Evolutionary conservation across 2,329 filamentous ascomycete genomes (phyloP), one percentile per base, ranked within the genome.

Genomic region (Aspergillus awamori): DNA sequence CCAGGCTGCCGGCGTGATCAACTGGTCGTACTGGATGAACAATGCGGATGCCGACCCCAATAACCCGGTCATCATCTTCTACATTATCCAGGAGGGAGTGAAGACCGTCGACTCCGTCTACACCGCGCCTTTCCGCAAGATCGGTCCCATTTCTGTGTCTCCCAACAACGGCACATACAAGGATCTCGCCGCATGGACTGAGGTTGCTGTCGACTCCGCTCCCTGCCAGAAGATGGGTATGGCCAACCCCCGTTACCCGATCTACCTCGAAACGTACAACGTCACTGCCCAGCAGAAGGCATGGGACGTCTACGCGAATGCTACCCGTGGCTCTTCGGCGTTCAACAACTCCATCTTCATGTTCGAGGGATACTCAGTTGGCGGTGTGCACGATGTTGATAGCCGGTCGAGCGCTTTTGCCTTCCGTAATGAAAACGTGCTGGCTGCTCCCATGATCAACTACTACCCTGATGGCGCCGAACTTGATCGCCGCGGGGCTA

Each of bases 311-410:
- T 81, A 77, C 62, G 70, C 74, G 0, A 62, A 73, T 0, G 70
- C 70, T 1, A 68, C 76, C n/a, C 67, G 69, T 1, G 65, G 68
- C 4, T 65, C 65, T 13, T 74, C 77, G 0, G 65, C 66, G 0
- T 74, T 78, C 39, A 76, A 74, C 53, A 66, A 74, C 64, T 79
- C 79, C 1, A 73, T 85, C 48, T 82, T 86, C 72, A 81, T 86
- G 79, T 83, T 86, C 57, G 84, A 87, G 67, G 81, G 81, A 3
- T 87, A 86, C 70, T 78, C 83, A 1, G 72, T 69, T 7, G 70
- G 79, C 22, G 84, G 79, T 1, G 78, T 86, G 2, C 67, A 77
- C 56, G 72, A 69, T 0, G 66, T 82, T 41, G 62, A 70, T 49
- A 65, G 63, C 26, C 67, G 70, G 8, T 74, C 76, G 1, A 76